phyloP scores from a whole-genome alignment of 2,329 filamentous ascomycete species.

The Colletotrichum falcatum region DNA sequence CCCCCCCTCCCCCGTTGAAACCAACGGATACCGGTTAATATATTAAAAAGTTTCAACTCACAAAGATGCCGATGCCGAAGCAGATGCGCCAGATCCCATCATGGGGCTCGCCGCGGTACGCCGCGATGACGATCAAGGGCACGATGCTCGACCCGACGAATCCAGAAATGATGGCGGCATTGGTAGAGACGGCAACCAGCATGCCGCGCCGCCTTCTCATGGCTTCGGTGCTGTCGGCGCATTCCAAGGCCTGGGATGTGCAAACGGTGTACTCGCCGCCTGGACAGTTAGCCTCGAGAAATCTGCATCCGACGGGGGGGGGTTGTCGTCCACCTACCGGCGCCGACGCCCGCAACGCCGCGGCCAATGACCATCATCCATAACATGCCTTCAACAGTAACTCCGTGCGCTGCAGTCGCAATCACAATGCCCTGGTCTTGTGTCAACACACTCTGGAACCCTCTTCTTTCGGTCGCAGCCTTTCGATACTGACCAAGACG shows the following conservation, averaged over 20 bases:
- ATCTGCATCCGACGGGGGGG: fast-evolving
- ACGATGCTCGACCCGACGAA: constrained; percentile 57
- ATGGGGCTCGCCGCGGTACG: constrained; percentile 49
- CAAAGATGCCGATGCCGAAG: constrained; percentile 56
- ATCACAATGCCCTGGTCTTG: constrained; percentile 52
- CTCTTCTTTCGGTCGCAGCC: not conserved
- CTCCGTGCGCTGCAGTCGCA: constrained; percentile 57
- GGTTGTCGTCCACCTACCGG: constrained; percentile 46
- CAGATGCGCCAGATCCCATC: constrained; percentile 59
- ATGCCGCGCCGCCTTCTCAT: constrained; percentile 47
- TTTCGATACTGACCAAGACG: constrained; percentile 46
- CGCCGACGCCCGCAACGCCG: constrained; percentile 60
- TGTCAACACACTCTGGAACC: not conserved
- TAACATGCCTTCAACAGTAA: constrained; percentile 58
- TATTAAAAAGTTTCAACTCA: constrained; percentile 43
- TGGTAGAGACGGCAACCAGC: constrained; percentile 55
- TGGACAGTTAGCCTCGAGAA: constrained; percentile 1
- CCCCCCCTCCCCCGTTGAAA: no score
- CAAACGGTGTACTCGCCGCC: constrained; percentile 49
- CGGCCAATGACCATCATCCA: constrained; percentile 64
- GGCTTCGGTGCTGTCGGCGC: constrained; percentile 45
- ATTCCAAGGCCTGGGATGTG: constrained; percentile 46
- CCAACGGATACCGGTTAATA: no score
- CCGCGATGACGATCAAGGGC: constrained; percentile 58
- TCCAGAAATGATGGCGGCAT: constrained; percentile 51